Conservation (phyloP, 805 yeast species). For the Lachancea kluyveri region DNA sequence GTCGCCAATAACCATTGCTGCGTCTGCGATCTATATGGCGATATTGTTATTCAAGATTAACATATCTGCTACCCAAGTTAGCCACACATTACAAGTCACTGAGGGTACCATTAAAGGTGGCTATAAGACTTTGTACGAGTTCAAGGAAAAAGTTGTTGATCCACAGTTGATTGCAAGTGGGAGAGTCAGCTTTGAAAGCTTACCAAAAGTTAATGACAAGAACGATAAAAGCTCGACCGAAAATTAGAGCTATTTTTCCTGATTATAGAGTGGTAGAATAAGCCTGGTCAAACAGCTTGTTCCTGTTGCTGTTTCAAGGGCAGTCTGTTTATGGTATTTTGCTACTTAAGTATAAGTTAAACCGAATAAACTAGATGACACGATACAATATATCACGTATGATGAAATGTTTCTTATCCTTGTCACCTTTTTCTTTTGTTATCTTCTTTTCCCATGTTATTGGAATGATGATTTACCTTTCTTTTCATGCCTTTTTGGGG, state of each 20-base stretch:
- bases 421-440: no score
- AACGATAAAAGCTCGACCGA: slow-evolving; percentile 4
- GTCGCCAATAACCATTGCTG: slow-evolving; percentile 95
- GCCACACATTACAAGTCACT: slow-evolving; percentile 91
- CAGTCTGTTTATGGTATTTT: no score
- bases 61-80: slow-evolving; percentile 70
- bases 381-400: no score
- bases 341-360: no score
- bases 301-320: no score
- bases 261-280: no score
- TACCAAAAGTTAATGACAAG: slow-evolving; percentile 23
- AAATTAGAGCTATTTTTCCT: no score
- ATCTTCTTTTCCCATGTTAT: no score
- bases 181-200: slow-evolving; percentile 24
- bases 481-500: slow-evolving; percentile 1
- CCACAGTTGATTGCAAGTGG: slow-evolving; percentile 29
- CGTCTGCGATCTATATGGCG: slow-evolving; percentile 93
- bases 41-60: slow-evolving; percentile 79
- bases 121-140: slow-evolving; percentile 74
- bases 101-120: slow-evolving; percentile 96
- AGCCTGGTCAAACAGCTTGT: no score
- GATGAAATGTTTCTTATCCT: no score
- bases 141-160: slow-evolving; percentile 54
- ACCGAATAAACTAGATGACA: no score
- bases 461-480: neutral